These are phyloP conservation scores for Omphalea diandra DNA, from an alignment of 441 rosid genomes.

Conservation along the genomic window DNA sequence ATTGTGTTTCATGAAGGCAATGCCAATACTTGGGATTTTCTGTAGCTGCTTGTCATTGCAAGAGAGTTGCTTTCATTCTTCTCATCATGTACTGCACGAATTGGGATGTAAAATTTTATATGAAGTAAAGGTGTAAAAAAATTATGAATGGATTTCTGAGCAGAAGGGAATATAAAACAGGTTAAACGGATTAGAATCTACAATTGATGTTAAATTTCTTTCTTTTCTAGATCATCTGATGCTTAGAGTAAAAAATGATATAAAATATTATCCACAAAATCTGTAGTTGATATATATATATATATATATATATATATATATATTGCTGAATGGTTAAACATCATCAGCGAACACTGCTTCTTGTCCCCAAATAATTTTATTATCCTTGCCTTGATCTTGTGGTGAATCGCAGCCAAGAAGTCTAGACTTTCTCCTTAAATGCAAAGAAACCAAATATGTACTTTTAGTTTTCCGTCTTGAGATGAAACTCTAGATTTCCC, in stretches of 20 bases:
- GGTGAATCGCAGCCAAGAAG: not conserved
- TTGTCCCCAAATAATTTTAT: not conserved
- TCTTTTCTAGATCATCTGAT: not conserved
- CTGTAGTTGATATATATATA: no score
- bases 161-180: not conserved
- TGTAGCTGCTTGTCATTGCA: not conserved
- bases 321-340: not conserved
- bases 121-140: not conserved
- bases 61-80: not conserved
- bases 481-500: slow-evolving; percentile 6
- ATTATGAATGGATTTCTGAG: not conserved
- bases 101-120: not conserved
- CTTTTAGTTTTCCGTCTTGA: not conserved
- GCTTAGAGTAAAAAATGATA: not conserved
- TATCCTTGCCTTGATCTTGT: not conserved
- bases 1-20: not conserved
- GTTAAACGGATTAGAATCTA: not conserved
- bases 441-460: not conserved
- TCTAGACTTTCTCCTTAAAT: not conserved
- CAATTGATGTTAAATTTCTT: not conserved
- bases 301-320: no score
- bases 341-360: no score
- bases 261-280: not conserved
- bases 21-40: not conserved
- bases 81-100: not conserved